Percentiles rank a stretch among this genome's conserved stretches.
phyloP scores from a whole-genome alignment of 345 rosid genomes.

The Streptanthus diversifolius region DNA sequence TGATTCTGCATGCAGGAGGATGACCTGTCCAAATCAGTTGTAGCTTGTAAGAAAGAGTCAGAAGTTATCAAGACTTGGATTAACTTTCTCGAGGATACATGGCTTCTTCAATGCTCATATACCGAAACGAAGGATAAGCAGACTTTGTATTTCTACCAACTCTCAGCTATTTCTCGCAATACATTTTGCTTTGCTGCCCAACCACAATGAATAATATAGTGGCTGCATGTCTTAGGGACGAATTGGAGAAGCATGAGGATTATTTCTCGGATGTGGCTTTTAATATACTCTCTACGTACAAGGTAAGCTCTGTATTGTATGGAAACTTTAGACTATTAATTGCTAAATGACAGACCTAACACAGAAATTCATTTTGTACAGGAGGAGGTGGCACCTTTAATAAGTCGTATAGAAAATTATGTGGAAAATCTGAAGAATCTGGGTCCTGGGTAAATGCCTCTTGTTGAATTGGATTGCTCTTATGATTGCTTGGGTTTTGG shows the following conservation, averaged over 20 bases:
- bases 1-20: conserved; percentile 59
- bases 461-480: neutral
- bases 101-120: conserved; percentile 71
- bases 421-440: conserved; percentile 83
- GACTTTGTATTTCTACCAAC: conserved; percentile 55
- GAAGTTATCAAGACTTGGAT: conserved; percentile 82
- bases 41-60: conserved; percentile 72
- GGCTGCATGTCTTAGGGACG: conserved; percentile 52
- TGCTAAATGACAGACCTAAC: conserved; percentile 7
- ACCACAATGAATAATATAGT: neutral
- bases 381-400: conserved; percentile 77
- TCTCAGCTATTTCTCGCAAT: conserved; percentile 15
- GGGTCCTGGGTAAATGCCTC: conserved; percentile 52
- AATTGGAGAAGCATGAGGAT: conserved; percentile 77
- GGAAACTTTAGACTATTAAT: conserved; percentile 5
- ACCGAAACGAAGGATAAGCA: conserved; percentile 67
- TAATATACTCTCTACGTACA: conserved; percentile 63
- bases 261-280: conserved; percentile 66
- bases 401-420: conserved; percentile 64
- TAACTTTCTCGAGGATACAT: conserved; percentile 88
- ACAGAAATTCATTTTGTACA: conserved; percentile 32
- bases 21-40: conserved; percentile 73
- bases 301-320: conserved; percentile 43
- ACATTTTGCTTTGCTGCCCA: conserved; percentile 5
- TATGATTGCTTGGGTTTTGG: neutral